Percentiles rank a stretch among this genome's conserved stretches.
Evolutionary conservation across 2,329 filamentous ascomycete species (phyloP).

Genomic region (Monilinia fructicola): DNA sequence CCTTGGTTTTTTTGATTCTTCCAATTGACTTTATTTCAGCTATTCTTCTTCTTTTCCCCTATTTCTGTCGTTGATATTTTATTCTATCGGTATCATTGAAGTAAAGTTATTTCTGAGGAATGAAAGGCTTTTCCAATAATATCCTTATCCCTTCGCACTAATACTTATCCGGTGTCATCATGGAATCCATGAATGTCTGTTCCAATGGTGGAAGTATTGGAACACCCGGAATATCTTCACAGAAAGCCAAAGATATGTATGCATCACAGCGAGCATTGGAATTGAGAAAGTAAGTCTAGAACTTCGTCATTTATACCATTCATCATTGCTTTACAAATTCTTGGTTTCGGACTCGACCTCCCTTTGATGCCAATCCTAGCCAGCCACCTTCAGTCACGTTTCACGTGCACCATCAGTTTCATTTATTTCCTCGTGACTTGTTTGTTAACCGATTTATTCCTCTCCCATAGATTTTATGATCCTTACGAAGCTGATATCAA

Average conservation of each 20-base stretch:
- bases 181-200: constrained; percentile 9
- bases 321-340: neutral
- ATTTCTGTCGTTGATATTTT: neutral
- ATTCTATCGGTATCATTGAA: neutral
- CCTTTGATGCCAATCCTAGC: neutral
- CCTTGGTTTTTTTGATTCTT: neutral
- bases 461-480: constrained; percentile 34
- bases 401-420: neutral
- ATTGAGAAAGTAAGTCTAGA: constrained; percentile 35
- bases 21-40: neutral
- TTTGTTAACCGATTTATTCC: neutral
- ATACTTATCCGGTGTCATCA: constrained; percentile 6
- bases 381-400: neutral
- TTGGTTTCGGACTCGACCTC: neutral
- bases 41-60: neutral
- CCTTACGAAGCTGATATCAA: constrained; percentile 25
- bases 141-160: neutral
- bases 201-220: neutral
- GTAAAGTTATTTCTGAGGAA: neutral
- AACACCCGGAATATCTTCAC: neutral
- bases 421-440: neutral
- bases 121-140: neutral
- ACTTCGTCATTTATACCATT: neutral
- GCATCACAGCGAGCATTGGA: constrained; percentile 33
- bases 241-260: constrained; percentile 28